Evolutionary conservation across 2,329 filamentous ascomycete genomes (phyloP).

Genomic region (Plectosphaerella plurivora): DNA sequence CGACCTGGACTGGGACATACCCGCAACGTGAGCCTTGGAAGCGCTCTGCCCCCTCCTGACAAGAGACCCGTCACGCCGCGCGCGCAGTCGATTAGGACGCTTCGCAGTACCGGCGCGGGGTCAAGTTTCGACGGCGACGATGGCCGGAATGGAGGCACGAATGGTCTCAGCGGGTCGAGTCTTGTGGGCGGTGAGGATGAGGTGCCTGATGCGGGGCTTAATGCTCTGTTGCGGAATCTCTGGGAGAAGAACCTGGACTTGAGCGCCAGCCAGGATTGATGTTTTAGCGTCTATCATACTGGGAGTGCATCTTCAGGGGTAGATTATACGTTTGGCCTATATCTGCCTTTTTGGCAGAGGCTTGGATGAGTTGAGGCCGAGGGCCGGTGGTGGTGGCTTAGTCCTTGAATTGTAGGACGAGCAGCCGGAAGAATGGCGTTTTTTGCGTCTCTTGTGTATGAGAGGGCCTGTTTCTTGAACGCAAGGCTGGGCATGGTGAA

Average conservation of each 20-base stretch:
- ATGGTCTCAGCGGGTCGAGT: constrained; percentile 44
- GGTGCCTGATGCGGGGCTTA: constrained; percentile 33
- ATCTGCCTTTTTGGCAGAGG: too few relatives aligned
- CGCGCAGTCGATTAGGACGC: constrained; percentile 28
- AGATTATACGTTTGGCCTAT: too few relatives aligned
- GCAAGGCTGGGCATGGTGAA: too few relatives aligned
- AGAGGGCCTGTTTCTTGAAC: too few relatives aligned
- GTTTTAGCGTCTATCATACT: too few relatives aligned
- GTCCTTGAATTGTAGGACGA: too few relatives aligned
- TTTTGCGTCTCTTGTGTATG: too few relatives aligned
- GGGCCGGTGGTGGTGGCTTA: too few relatives aligned
- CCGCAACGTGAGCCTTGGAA: constrained; percentile 31
- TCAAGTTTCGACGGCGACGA: constrained; percentile 41
- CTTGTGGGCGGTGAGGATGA: constrained; percentile 45
- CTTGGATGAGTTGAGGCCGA: too few relatives aligned
- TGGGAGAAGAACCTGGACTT: constrained; percentile 60
- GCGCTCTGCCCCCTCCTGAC: constrained; percentile 1
- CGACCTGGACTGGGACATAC: constrained; percentile 26
- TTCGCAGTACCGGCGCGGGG: constrained; percentile 24
- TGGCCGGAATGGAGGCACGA: constrained; percentile 25
- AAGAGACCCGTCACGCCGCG: constrained; percentile 23
- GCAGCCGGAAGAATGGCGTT: too few relatives aligned
- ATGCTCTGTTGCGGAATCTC: constrained; percentile 49
- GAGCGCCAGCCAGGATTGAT: constrained; percentile 47
- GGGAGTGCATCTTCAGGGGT: too few relatives aligned